Evolutionary conservation across 495 filamentous ascomycete genomes (phyloP), one percentile per base, ranked within the genome.

Genomic region (Pseudomonodictys pantanalensis): DNA sequence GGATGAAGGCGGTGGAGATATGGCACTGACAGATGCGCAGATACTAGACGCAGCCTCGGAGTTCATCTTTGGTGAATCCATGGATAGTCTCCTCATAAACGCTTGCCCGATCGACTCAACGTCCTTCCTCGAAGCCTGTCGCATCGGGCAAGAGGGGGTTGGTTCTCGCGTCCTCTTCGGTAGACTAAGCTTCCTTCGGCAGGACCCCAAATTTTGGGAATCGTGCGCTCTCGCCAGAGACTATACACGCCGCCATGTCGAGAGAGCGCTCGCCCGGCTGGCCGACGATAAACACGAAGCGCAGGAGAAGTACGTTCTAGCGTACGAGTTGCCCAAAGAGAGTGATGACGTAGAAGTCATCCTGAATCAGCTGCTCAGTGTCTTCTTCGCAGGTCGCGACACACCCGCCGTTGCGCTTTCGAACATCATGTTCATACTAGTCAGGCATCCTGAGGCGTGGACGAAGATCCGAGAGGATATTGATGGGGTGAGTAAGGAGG

Each of bases 51-150:
- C 42, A n/a, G 30, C 52, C n/a, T 28, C n/a, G 5, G 41, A 56
- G 41, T 56, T 56, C 20, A 56, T 56, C n/a, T 56, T 56, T 24
- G 52, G 52, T 17, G 10, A 46, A 38, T 47, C 52, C 4, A 15
- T 56, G 24, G 24, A 47, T 26, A 20, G 41, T 7, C 29, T 56
- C 4, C 47, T 56, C 26, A 15, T 56, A 2, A 11, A 47, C 26
- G 33, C 33, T 15, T 56, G 45, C 20, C n/a, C 10, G 15, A 46
- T 32, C 25, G 52, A 39, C 9, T n/a, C n/a, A n/a, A n/a, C n/a
- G n/a, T n/a, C n/a, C n/a, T n/a, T n/a, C n/a, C n/a, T n/a, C n/a
- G n/a, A n/a, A n/a, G n/a, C n/a, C n/a, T n/a, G n/a, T n/a, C n/a
- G n/a, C n/a, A n/a, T n/a, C n/a, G n/a, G n/a, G n/a, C 52, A 56